These are phyloP conservation scores for Coemansia umbellata DNA, from an alignment of 192 early-diverging fungal species.

Conservation along the genomic window DNA sequence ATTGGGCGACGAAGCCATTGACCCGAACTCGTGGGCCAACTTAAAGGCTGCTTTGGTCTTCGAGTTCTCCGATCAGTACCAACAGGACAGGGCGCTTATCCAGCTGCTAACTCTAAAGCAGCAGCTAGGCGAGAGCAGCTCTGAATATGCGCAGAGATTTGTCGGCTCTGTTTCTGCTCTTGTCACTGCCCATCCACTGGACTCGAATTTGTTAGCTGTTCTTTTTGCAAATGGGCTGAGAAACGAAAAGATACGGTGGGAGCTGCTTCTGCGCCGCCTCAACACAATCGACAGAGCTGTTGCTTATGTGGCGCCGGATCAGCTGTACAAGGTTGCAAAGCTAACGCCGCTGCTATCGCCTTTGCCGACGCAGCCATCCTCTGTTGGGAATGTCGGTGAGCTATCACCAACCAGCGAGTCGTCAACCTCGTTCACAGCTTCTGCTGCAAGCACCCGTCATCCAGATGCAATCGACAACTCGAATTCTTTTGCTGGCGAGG, in stretches of 20 bases:
- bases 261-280: conserved; percentile 37
- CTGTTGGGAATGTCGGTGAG: conserved; percentile 14
- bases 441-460: not conserved
- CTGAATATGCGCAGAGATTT: conserved; percentile 44
- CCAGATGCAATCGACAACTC: not conserved
- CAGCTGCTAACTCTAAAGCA: conserved; percentile 34
- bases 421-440: conserved; percentile 20
- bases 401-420: conserved; percentile 38
- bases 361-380: conserved; percentile 5
- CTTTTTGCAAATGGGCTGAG: conserved; percentile 36
- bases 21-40: conserved; percentile 44
- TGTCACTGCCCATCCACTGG: conserved; percentile 26
- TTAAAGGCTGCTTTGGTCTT: conserved; percentile 31
- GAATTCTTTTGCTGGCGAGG: not conserved
- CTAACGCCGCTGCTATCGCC: conserved; percentile 37
- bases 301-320: conserved; percentile 45
- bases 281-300: conserved; percentile 35
- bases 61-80: conserved; percentile 34
- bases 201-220: conserved; percentile 26
- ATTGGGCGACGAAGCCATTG: conserved; percentile 36
- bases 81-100: conserved; percentile 28
- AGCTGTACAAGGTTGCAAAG: conserved; percentile 41
- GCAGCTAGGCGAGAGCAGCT: conserved; percentile 38
- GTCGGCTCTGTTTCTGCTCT: conserved; percentile 20
- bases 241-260: conserved; percentile 34